Percentiles rank a stretch among this genome's conserved stretches.
Evolutionary conservation across 2,329 filamentous ascomycete genomes (phyloP).

Genomic region (Cladophialophora yegresii): DNA sequence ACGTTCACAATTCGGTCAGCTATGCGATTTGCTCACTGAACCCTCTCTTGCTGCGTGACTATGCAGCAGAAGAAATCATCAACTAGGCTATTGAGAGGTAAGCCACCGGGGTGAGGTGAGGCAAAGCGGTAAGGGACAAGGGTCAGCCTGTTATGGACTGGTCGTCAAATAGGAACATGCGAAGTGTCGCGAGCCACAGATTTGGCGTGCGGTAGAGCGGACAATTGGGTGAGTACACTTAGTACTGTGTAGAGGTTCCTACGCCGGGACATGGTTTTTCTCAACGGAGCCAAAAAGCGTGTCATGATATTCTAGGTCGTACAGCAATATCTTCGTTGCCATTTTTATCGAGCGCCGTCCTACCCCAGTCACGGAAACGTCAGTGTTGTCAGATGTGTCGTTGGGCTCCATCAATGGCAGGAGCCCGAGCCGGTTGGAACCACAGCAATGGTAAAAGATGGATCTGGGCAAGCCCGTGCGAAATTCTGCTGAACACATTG

Average conservation of each 20-base stretch:
- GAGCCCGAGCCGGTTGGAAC: constrained; percentile 13
- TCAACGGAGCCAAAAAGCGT: neutral
- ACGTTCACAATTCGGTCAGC: constrained; percentile 20
- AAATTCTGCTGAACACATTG: constrained; percentile 8
- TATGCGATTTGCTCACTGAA: constrained; percentile 19
- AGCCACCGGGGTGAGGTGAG: neutral
- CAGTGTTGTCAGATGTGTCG: constrained; percentile 10
- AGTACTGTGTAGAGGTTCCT: constrained; percentile 4
- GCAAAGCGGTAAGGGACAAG: neutral
- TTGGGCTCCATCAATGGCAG: neutral
- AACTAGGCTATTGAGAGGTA: neutral
- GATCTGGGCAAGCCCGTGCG: constrained; percentile 12
- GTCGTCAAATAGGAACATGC: neutral
- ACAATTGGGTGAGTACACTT: neutral
- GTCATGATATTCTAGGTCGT: constrained; percentile 4
- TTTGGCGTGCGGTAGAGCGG: neutral
- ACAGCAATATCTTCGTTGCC: constrained; percentile 4
- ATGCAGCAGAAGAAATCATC: constrained; percentile 19
- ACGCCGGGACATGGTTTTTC: neutral
- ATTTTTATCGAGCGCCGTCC: constrained; percentile 1
- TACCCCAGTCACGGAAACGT: constrained; percentile 10
- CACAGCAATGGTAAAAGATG: constrained; percentile 15
- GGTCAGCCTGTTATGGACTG: neutral
- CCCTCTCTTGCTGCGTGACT: constrained; percentile 21
- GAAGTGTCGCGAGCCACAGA: neutral